phyloP scores from a whole-genome alignment of 305 asterid genomes.

The Nicotiana rustica region DNA sequence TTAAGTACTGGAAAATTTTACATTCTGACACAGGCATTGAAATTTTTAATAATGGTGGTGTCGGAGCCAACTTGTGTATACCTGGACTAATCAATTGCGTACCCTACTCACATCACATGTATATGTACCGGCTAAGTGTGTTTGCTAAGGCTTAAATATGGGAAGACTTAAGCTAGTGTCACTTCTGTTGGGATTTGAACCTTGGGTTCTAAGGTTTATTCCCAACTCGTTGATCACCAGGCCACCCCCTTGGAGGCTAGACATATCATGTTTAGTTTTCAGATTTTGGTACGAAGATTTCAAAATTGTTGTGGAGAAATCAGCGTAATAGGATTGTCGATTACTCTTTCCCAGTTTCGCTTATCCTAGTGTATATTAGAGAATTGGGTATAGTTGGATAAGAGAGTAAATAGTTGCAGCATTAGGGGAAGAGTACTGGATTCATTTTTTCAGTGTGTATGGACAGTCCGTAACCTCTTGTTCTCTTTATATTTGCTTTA shows the following conservation, averaged over 20 bases:
- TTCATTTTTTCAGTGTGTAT: background rate
- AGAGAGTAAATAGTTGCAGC: background rate
- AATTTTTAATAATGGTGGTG: background rate
- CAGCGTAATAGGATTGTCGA: background rate
- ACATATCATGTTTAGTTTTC: conserved; percentile 27
- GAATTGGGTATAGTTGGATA: conserved; percentile 12
- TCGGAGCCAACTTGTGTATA: conserved; percentile 4
- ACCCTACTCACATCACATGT: conserved; percentile 3
- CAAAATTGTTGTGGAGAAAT: background rate
- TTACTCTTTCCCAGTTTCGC: background rate
- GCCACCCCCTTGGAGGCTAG: background rate
- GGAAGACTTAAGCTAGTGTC: conserved; percentile 6
- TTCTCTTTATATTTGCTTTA: conserved; percentile 9
- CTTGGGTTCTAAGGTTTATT: background rate
- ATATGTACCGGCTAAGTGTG: background rate
- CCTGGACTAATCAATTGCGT: background rate
- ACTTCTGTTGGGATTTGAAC: background rate
- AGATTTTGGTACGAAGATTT: background rate
- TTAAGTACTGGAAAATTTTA: background rate
- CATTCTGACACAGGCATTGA: conserved; percentile 7
- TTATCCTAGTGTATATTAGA: conserved; percentile 3
- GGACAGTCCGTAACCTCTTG: background rate
- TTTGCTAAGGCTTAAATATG: conserved; percentile 1
- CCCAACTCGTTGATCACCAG: background rate
- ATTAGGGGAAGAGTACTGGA: conserved; percentile 3